Evolutionary conservation across 208 protist genomes (phyloP), one percentile per base, ranked within the genome.

Genomic region (Angomonas ambiguus): DNA sequence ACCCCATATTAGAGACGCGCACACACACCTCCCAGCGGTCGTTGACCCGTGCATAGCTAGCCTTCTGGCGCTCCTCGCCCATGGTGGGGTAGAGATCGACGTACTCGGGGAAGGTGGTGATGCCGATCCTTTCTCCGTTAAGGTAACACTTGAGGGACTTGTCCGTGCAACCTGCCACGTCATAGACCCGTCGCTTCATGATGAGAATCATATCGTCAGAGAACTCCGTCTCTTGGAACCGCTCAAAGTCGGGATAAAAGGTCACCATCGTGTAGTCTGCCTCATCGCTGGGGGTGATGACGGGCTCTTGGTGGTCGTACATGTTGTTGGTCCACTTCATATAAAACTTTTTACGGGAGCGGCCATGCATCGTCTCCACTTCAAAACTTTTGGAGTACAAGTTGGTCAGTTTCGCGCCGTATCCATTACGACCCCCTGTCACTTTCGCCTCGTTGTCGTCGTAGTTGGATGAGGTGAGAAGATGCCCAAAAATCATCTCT

Each of bases 361-460:
- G 82, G 18, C 78, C 74, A 74, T 99, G 97, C 28, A 89, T 83
- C 11, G 98, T 99, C 79, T 99, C 98, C 8, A 99, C 82, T 45
- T 93, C 86, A 63, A 99, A 99, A 38, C 96, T 69, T 4, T 65
- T 97, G 5, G 97, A 99, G 78, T 99, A 99, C 22, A 99, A 99
- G 82, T 99, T 99, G 27, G 98, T 97, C 32, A 99, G 88, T 80
- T 99, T 99, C 6, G 99, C 99, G 70, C 99, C 99, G 73, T 98
- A 99, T 22, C 99, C 94, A 74, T 98, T 98, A 42, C 92, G 83
- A 24, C 96, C 95, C 24, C 96, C 97, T 0, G 97, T 98, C 22
- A 99, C 91, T 71, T 98, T 98, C 60, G 98, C 94, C 75, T 99
- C 90, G 28, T 82, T 82, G 77, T 99, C 98, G 74, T 99, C 85